Conservation (phyloP, 805 yeast genomes). For the Wickerhamomyces tratensis region DNA sequence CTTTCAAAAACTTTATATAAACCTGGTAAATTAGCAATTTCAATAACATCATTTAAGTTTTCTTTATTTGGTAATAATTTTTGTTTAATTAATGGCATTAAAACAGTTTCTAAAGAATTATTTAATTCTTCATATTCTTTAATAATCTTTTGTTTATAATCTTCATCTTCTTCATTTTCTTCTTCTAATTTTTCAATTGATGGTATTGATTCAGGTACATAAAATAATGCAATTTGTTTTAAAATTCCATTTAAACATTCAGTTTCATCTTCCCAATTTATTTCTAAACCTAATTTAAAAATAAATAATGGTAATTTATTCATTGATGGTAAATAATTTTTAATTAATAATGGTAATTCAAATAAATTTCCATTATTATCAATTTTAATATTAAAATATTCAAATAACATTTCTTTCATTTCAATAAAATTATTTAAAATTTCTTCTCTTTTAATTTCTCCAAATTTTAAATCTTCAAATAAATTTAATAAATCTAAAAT, state of each 20-base stretch:
- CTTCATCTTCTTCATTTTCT: constrained; percentile 8
- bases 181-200: constrained; percentile 19
- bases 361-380: constrained; percentile 26
- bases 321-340: constrained; percentile 52
- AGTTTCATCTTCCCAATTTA: constrained; percentile 62
- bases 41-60: constrained; percentile 50
- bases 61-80: constrained; percentile 54
- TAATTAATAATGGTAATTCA: constrained; percentile 60
- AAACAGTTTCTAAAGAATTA: constrained; percentile 38
- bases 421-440: constrained; percentile 21
- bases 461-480: constrained; percentile 7
- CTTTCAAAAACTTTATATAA: constrained; percentile 88
- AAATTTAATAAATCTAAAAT: constrained; percentile 28
- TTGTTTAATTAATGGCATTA: constrained; percentile 59
- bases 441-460: constrained; percentile 16
- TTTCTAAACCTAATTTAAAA: constrained; percentile 44
- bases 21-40: constrained; percentile 88
- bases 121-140: constrained; percentile 22
- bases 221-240: constrained; percentile 59
- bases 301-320: constrained; percentile 60
- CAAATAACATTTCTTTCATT: constrained; percentile 72
- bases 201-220: constrained; percentile 50
- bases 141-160: constrained; percentile 15
- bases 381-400: constrained; percentile 59
- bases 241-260: constrained; percentile 59